Percentiles rank a stretch among this genome's conserved stretches.
These are phyloP conservation scores for Nothophytophthora sp. DNA, from an alignment of 352 stramenopile genomes.

Conservation along the genomic window DNA sequence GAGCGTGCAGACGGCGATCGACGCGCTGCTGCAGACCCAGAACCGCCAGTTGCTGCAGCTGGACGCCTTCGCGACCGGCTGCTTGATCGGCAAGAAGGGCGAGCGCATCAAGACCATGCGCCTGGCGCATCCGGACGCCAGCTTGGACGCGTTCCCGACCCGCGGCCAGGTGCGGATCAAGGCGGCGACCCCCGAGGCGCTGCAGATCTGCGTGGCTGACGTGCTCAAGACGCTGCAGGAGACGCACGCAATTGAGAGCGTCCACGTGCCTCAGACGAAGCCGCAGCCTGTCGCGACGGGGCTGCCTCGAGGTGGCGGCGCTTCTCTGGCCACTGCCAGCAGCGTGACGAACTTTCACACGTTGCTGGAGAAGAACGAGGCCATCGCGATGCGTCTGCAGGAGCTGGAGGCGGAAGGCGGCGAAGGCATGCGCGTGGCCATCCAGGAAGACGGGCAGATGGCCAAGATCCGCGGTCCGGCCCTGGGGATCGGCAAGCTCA, in stretches of 20 bases:
- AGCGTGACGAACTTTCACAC: constrained; percentile 60
- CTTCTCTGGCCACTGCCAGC: constrained; percentile 3
- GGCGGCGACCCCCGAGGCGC: constrained; percentile 46
- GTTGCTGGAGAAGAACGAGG: constrained; percentile 53
- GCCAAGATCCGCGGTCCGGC: constrained; percentile 74
- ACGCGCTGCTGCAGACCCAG: constrained; percentile 73
- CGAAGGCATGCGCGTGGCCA: constrained; percentile 59
- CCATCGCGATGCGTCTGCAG: constrained; percentile 59
- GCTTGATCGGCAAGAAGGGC: constrained; percentile 81
- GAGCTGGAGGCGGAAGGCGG: constrained; percentile 77
- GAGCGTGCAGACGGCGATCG: constrained; percentile 44
- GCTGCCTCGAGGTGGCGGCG: constrained; percentile 20
- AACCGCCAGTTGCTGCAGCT: constrained; percentile 77
- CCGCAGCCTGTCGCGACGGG: constrained; percentile 5
- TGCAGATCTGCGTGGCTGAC: constrained; percentile 60
- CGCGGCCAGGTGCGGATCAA: constrained; percentile 77
- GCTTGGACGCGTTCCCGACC: constrained; percentile 67
- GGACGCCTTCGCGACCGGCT: constrained; percentile 69
- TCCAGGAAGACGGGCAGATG: constrained; percentile 66
- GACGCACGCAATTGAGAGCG: constrained; percentile 63
- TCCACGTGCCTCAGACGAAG: constrained; percentile 36
- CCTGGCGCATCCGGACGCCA: constrained; percentile 59
- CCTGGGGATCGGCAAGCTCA: constrained; percentile 67
- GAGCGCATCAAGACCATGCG: constrained; percentile 79
- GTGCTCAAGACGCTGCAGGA: constrained; percentile 67